Evolutionary conservation across 2,329 filamentous ascomycete genomes (phyloP), one percentile per base, ranked within the genome.

Genomic region (Colletotrichum incanum): DNA sequence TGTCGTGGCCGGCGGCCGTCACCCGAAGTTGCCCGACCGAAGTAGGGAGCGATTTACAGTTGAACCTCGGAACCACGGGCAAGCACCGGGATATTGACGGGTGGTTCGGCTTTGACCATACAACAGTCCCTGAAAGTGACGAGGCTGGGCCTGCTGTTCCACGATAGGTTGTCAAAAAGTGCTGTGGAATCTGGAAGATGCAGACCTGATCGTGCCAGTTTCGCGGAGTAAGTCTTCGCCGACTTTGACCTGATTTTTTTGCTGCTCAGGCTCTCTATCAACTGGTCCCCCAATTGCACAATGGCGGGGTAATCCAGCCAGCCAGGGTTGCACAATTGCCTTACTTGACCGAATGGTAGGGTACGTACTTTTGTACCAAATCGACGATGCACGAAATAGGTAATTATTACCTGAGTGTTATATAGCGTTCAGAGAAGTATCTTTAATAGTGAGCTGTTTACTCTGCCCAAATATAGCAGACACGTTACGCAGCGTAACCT

Each of bases 11-110:
- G 8, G 47, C 47, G 45, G 47, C 23, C 31, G 39, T 65, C 23
- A 65, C 60, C 60, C 65, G 70, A 66, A 43, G 59, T 65, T 49
- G 65, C 54, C 70, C 70, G 70, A 65, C 23, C 5, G 18, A 12
- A 43, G 7, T 23, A 43, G 37, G 49, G 23, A 23, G 28, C 20
- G 59, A 55, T 41, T 65, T 12, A n/a, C 14, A 47, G 7, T 45
- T 47, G 52, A 70, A 65, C 70, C 65, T 72, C 70, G 70, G 70
- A 43, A 55, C 49, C 62, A 34, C 39, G 54, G 66, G 65, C 66
- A 47, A 26, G 28, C 45, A 49, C 49, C 65, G 70, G 70, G 37
- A 54, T 39, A 54, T 55, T 39, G 54, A 47, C 65, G 66, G 59
- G 47, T 45, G 20, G 5, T 59, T 70, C 70, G 59, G 65, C 39